phyloP scores from a whole-genome alignment of 495 filamentous ascomycete genomes.

The Xylaria cubensis region DNA sequence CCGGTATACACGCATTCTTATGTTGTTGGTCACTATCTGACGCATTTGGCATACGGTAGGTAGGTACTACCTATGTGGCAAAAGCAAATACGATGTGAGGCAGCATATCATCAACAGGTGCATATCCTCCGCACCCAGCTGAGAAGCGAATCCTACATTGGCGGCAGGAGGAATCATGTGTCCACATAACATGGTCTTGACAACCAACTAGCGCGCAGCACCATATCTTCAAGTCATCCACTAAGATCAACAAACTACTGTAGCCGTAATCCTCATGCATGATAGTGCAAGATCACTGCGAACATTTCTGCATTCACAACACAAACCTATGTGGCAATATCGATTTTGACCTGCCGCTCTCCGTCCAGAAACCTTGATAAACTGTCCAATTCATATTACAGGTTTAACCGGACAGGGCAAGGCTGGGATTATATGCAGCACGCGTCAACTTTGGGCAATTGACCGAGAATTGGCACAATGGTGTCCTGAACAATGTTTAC shows the following conservation, averaged over 20 bases:
- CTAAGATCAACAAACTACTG: conserved; percentile 19
- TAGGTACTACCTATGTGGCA: background rate
- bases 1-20: background rate
- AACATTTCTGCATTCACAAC: conserved; percentile 21
- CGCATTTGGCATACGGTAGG: too few relatives aligned
- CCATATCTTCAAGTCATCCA: conserved; percentile 21
- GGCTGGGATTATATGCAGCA: background rate
- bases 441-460: conserved; percentile 2
- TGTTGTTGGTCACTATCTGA: background rate
- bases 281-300: conserved; percentile 28
- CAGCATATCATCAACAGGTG: background rate
- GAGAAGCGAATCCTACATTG: conserved; percentile 25
- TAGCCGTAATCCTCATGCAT: conserved; percentile 23
- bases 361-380: background rate
- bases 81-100: conserved; percentile 14
- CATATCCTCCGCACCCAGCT: conserved; percentile 11
- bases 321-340: background rate
- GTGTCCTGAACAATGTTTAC: background rate
- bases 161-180: conserved; percentile 21
- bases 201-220: conserved; percentile 21
- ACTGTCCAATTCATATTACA: background rate
- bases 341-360: background rate
- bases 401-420: background rate
- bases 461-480: background rate
- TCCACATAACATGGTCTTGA: conserved; percentile 20